Base-by-base conservation (phyloP, 805 yeast species). In the Wickerhamiella hasegawae region DNA sequence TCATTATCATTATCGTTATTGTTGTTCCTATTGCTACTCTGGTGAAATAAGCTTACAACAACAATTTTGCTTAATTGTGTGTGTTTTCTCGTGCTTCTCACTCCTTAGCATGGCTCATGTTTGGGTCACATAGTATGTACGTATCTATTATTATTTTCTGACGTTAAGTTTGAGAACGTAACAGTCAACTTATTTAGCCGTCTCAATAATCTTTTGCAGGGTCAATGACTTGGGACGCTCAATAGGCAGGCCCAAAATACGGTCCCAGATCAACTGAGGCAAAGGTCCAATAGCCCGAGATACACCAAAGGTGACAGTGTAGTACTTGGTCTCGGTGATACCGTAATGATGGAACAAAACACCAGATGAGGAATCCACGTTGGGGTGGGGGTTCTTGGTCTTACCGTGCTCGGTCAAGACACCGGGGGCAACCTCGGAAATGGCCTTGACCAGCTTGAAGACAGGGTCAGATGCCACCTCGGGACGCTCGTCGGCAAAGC, bases 21-120 rank as follows among this genome's bases (percentile, higher is more conserved):
- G 80, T 85, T 45, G 95, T 87, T 28, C 97, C 97, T 21, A 74
- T 90, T 42, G 96, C 81, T 23, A 83, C 87, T 38, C 94, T 85
- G 55, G 85, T 84, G 57, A 47, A 44, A n/a, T 29, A 12, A 28
- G 18, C n/a, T n/a, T n/a, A n/a, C n/a, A n/a, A n/a, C n/a, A n/a
- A n/a, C n/a, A n/a, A n/a, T n/a, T n/a, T n/a, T n/a, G n/a, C n/a
- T n/a, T n/a, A n/a, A n/a, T n/a, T n/a, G n/a, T n/a, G n/a, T n/a
- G n/a, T n/a, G n/a, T n/a, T n/a, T n/a, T n/a, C n/a, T n/a, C n/a
- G n/a, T n/a, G n/a, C n/a, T n/a, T n/a, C n/a, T n/a, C n/a, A n/a
- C n/a, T n/a, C n/a, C n/a, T n/a, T n/a, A n/a, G n/a, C n/a, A n/a
- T n/a, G n/a, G n/a, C n/a, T n/a, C n/a, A n/a, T n/a, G n/a, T n/a